Evolutionary conservation across 495 filamentous ascomycete genomes (phyloP).

Genomic region (Aspergillus egyptiacus): DNA sequence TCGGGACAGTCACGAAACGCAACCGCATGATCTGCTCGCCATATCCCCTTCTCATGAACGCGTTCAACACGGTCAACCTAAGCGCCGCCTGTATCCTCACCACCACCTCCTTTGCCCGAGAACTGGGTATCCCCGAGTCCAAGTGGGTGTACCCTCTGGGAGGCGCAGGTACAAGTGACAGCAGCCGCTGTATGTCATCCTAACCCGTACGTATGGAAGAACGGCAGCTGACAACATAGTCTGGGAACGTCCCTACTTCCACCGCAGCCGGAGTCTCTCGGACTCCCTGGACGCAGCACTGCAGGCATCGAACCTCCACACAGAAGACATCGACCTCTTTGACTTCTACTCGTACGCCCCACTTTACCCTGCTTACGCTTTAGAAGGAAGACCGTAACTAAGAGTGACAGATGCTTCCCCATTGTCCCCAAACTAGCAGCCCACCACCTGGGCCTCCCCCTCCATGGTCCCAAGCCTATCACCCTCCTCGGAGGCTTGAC

Average conservation of each 20-base stretch:
- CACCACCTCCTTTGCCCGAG: conserved; percentile 38
- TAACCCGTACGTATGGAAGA: background rate
- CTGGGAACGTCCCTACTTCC: conserved; percentile 49
- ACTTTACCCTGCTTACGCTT: background rate
- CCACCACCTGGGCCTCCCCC: conserved; percentile 44
- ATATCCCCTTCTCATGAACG: conserved; percentile 55
- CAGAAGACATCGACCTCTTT: conserved; percentile 45
- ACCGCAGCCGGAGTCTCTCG: conserved; percentile 45
- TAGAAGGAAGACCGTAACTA: too few species aligned
- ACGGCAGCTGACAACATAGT: conserved; percentile 27
- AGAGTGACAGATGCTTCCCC: conserved; percentile 35
- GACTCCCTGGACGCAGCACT: conserved; percentile 44
- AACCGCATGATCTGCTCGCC: conserved; percentile 12
- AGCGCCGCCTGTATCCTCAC: conserved; percentile 49
- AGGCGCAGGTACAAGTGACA: conserved; percentile 48
- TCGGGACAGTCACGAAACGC: conserved; percentile 10
- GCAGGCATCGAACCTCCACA: conserved; percentile 24
- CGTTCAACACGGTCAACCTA: conserved; percentile 54
- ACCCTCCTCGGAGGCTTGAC: conserved; percentile 52
- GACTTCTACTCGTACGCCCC: conserved; percentile 48
- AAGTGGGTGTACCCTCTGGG: conserved; percentile 53
- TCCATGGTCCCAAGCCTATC: conserved; percentile 39
- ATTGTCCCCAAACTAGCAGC: conserved; percentile 55
- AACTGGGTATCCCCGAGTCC: conserved; percentile 43
- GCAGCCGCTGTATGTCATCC: conserved; percentile 34